Conservation (phyloP, 2,329 filamentous ascomycete species). For the Colletotrichum paranaense region DNA sequence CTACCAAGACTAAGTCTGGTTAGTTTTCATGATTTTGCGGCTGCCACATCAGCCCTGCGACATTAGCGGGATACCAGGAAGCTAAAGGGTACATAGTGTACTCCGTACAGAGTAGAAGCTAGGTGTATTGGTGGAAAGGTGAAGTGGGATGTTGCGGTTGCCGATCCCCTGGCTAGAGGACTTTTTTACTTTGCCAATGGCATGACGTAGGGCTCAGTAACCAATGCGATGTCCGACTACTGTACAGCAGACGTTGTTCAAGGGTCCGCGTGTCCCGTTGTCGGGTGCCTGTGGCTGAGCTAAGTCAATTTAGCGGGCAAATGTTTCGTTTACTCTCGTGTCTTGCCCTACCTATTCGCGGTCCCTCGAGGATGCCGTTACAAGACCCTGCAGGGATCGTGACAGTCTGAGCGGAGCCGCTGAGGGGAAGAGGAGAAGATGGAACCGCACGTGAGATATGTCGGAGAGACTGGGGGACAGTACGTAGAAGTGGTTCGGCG, state of each 20-base stretch:
- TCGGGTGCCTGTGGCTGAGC: constrained; percentile 27
- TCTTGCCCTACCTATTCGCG: background rate
- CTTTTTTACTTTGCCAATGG: background rate
- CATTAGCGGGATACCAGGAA: background rate
- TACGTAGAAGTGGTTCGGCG: background rate
- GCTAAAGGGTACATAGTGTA: too few relatives aligned
- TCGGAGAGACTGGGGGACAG: background rate
- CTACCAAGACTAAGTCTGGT: background rate
- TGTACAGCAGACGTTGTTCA: background rate
- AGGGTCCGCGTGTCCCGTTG: constrained; percentile 22
- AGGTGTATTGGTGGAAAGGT: too few relatives aligned
- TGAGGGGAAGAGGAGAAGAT: background rate
- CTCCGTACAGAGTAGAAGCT: background rate
- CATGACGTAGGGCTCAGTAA: constrained; percentile 19
- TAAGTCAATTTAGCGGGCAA: constrained; percentile 14
- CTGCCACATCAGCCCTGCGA: constrained; percentile 1
- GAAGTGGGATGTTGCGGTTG: background rate
- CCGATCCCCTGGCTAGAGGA: constrained; percentile 1
- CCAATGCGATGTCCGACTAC: constrained; percentile 3
- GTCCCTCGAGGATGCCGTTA: constrained; percentile 6
- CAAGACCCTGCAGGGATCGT: constrained; percentile 15
- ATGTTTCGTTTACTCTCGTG: constrained; percentile 28
- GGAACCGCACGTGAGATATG: constrained; percentile 7
- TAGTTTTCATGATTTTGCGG: background rate
- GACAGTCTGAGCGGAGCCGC: constrained; percentile 17